Evolutionary conservation across 176 grass and related monocot species (phyloP).

Genomic region (Rhynchospora breviuscula): DNA sequence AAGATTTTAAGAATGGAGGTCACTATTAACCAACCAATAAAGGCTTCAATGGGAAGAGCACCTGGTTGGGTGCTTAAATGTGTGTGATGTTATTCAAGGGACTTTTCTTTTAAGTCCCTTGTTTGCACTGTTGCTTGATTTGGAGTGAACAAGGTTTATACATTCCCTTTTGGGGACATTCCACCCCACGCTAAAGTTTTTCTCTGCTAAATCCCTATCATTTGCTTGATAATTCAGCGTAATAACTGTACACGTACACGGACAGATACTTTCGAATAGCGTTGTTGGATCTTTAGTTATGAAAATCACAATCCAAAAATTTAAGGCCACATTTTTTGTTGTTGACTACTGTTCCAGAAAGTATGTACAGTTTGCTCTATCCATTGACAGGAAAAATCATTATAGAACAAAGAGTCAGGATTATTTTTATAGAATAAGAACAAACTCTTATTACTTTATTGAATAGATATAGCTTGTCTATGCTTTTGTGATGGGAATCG

Average conservation of each 20-base stretch:
- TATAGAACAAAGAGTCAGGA: too few relatives aligned
- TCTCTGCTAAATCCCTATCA: background rate
- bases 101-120: constrained; percentile 26
- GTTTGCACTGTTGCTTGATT: constrained; percentile 38
- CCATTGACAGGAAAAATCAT: background rate
- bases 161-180: constrained; percentile 4
- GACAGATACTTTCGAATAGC: background rate
- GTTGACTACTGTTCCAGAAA: background rate
- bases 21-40: constrained; percentile 68
- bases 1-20: constrained; percentile 43
- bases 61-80: constrained; percentile 28
- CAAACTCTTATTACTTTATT: background rate
- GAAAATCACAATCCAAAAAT: background rate
- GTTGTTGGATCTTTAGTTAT: background rate
- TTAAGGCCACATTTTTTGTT: background rate
- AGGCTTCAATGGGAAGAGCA: constrained; percentile 61
- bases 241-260: background rate
- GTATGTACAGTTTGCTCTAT: background rate
- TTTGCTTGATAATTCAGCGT: background rate
- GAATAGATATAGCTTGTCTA: background rate
- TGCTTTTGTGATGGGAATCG: background rate
- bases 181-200: background rate
- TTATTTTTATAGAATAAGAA: background rate
- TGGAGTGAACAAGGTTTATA: constrained; percentile 25
- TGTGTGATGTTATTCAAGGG: constrained; percentile 34